These are phyloP conservation scores for Cronartium quercuum DNA, from an alignment of 1,284 basidiomycete species.

Conservation along the genomic window DNA sequence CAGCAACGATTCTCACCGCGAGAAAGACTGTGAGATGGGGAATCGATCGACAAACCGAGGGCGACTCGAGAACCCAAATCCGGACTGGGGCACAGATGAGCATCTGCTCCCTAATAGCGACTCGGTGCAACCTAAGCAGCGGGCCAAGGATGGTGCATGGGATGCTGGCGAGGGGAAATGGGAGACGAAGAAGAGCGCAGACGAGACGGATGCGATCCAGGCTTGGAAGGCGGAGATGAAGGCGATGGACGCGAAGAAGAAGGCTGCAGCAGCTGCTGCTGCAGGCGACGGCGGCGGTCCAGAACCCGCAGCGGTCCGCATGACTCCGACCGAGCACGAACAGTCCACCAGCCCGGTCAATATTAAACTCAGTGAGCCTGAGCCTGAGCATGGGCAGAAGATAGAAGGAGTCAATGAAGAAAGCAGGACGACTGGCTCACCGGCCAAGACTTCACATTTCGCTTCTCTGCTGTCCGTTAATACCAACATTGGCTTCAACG, in stretches of 20 bases:
- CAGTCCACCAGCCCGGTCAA: not conserved
- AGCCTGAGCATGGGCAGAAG: no score
- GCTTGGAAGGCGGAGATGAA: slow-evolving; percentile 39
- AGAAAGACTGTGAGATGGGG: slow-evolving; percentile 3
- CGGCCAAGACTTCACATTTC: not conserved
- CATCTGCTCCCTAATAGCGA: no score
- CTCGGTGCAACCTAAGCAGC: no score
- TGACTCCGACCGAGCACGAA: not conserved
- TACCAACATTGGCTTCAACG: not conserved
- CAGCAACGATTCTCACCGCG: slow-evolving; percentile 5
- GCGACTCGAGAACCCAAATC: no score
- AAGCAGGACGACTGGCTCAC: not conserved
- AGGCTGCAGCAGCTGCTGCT: slow-evolving; percentile 12
- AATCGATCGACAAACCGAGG: no score
- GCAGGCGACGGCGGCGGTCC: slow-evolving; percentile 1
- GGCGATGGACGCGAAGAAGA: slow-evolving; percentile 35
- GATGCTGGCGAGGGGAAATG: slow-evolving; percentile 38
- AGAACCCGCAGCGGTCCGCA: not conserved
- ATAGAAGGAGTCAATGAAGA: not conserved
- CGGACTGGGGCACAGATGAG: no score
- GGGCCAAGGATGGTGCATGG: slow-evolving; percentile 36
- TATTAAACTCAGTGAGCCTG: not conserved
- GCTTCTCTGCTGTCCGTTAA: not conserved
- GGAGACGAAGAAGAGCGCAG: slow-evolving; percentile 14
- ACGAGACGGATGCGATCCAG: slow-evolving; percentile 37